Evolutionary conservation across 306 rosid genomes (phyloP).

Genomic region (Lotus japonicus): DNA sequence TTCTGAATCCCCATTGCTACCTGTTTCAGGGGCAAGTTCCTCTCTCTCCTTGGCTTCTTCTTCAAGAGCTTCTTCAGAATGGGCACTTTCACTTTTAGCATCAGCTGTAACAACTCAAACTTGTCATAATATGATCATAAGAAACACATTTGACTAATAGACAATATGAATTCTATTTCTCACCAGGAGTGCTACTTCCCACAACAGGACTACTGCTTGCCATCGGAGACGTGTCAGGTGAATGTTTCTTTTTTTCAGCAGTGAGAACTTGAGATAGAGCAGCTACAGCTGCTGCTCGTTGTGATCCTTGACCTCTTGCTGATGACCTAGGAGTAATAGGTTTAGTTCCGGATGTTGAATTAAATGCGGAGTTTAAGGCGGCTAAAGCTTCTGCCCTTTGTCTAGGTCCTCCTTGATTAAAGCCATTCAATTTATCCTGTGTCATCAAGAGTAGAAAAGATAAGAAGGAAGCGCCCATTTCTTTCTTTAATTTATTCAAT

Average conservation of each 20-base stretch:
- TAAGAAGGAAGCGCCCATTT: conserved; percentile 11
- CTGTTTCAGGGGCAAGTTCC: conserved; percentile 43
- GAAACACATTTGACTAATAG: neutral
- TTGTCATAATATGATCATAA: conserved; percentile 21
- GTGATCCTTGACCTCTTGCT: conserved; percentile 67
- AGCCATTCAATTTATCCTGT: conserved; percentile 67
- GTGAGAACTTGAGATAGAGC: conserved; percentile 92
- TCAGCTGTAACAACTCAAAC: conserved; percentile 34
- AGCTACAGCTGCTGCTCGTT: conserved; percentile 98
- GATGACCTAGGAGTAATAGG: conserved; percentile 41
- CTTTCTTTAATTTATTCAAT: neutral
- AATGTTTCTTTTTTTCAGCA: conserved; percentile 71
- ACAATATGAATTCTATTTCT: conserved; percentile 19
- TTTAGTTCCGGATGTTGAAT: conserved; percentile 50
- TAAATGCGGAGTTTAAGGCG: conserved; percentile 82
- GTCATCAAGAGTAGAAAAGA: conserved; percentile 20
- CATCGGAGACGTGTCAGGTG: conserved; percentile 69
- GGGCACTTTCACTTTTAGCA: conserved; percentile 47
- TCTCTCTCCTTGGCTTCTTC: conserved; percentile 61
- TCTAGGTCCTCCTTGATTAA: conserved; percentile 71
- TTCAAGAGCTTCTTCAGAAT: conserved; percentile 52
- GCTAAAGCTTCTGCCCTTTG: conserved; percentile 99
- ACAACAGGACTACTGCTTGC: conserved; percentile 54
- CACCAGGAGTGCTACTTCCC: conserved; percentile 51
- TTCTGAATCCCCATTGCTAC: conserved; percentile 44